Evolutionary conservation across 164 flowering plant genomes (phyloP), one percentile per base, ranked within the genome.

Genomic region (Stephania yunnanensis): DNA sequence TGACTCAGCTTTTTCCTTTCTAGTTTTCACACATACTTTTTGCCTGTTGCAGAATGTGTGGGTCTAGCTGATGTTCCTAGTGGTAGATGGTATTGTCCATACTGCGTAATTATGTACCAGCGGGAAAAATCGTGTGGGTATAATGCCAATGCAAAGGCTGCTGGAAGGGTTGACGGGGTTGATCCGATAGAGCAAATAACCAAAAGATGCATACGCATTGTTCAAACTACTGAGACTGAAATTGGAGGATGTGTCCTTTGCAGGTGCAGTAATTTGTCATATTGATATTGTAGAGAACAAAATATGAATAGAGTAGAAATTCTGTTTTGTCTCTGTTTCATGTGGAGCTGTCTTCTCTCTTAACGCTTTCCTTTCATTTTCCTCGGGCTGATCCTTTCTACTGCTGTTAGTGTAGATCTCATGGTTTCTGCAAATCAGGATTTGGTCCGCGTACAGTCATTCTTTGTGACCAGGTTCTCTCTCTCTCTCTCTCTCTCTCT

Each of bases 381-480:
- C 36, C n/a, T 44, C 69, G 64, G 15, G 67, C 46, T 77, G 25
- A 22, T 53, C 13, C 6, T 71, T 50, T 72, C 53, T 71, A 19
- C 64, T 81, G n/a, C 68, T 78, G 44, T 31, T 70, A 31, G 19
- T 82, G 78, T 87, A 94, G 98, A 68, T 80, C 77, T 29, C 92
- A 84, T 76, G 85, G 78, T 78, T 94, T 88, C 74, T 82, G 83
- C 78, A 88, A 78, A 73, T 81, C 86, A 68, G 89, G 82, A 5
- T 96, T 96, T 87, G 89, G 90, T 77, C 88, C 89, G 45, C 85
- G 78, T 2, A 91, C 97, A 2, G 95, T 96, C 46, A 86, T 94
- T 19, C 82, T 92, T n/a, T 96, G 99, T 79, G 99, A 96, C 79
- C 99, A 93, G 91, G 99, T 96, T 81, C 44, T 44, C 19, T 74